These are phyloP conservation scores for Amanita jacksonii DNA, from an alignment of 768 basidiomycete species.

Conservation along the genomic window DNA sequence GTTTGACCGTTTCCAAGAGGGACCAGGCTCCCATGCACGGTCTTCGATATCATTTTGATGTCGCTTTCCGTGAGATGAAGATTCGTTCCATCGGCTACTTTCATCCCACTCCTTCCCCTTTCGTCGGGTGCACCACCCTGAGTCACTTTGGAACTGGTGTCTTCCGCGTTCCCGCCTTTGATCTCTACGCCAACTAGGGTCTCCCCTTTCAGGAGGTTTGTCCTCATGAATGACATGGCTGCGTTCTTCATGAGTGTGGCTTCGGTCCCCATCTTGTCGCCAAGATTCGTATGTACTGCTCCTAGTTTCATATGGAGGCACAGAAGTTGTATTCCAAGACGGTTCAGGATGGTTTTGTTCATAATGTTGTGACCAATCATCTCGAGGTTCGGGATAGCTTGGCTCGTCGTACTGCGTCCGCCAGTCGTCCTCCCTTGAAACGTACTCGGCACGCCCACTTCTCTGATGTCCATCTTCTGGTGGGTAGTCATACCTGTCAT, in stretches of 20 bases:
- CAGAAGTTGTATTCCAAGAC: constrained; percentile 29
- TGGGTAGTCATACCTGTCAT: constrained; percentile 32
- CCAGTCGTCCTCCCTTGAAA: constrained; percentile 40
- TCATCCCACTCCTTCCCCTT: constrained; percentile 33
- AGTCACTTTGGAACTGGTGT: constrained; percentile 32
- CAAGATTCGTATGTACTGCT: constrained; percentile 32
- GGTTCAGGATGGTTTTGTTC: constrained; percentile 36
- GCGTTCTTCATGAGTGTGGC: constrained; percentile 23
- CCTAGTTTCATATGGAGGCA: constrained; percentile 30
- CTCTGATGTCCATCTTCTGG: constrained; percentile 41
- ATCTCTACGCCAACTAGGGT: constrained; percentile 27
- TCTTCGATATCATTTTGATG: constrained; percentile 29
- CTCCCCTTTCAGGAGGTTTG: constrained; percentile 22
- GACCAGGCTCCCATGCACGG: constrained; percentile 66
- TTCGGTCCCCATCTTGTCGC: constrained; percentile 29
- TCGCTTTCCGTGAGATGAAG: constrained; percentile 19
- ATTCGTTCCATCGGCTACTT: constrained; percentile 18
- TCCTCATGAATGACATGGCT: constrained; percentile 21
- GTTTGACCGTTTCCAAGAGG: constrained; percentile 50
- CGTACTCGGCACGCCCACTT: constrained; percentile 40
- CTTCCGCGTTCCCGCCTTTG: constrained; percentile 30
- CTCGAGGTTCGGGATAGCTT: constrained; percentile 31
- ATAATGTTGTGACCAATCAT: constrained; percentile 42
- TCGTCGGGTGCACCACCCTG: constrained; percentile 47
- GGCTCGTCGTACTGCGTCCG: constrained; percentile 28